Percentiles rank a stretch among this genome's conserved stretches.
phyloP scores from a whole-genome alignment of 768 basidiomycete species.

The Terana coerulea region DNA sequence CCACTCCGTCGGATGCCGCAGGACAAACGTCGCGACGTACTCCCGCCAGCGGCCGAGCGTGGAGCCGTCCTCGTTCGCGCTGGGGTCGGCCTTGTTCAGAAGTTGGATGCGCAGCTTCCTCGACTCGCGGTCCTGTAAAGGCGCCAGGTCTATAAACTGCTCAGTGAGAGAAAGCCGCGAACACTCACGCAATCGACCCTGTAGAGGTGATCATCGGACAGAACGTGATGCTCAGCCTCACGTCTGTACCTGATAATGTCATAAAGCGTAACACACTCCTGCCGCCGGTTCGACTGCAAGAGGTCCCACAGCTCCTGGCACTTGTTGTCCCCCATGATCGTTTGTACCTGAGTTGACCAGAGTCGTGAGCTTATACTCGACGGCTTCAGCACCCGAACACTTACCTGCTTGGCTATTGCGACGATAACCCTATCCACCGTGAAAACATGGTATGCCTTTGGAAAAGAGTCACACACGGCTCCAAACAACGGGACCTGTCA shows the following conservation, averaged over 20 bases:
- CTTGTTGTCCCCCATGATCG: conserved; percentile 76
- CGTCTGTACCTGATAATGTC: conserved; percentile 76
- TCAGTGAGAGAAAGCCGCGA: background rate
- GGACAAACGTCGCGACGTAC: conserved; percentile 71
- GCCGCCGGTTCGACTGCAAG: conserved; percentile 59
- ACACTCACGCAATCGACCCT: conserved; percentile 73
- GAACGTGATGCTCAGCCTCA: conserved; percentile 73
- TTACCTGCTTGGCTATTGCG: conserved; percentile 88
- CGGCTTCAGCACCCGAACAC: conserved; percentile 14
- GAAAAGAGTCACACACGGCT: conserved; percentile 6
- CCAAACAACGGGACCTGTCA: background rate
- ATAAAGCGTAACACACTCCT: conserved; percentile 50
- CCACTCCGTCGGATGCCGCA: conserved; percentile 73
- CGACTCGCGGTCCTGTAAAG: conserved; percentile 47
- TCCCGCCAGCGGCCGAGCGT: conserved; percentile 61
- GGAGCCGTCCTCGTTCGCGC: conserved; percentile 46
- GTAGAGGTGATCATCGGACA: conserved; percentile 74
- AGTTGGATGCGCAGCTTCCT: conserved; percentile 60
- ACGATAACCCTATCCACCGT: conserved; percentile 92
- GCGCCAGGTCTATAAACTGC: conserved; percentile 2
- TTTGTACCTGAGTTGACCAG: conserved; percentile 65
- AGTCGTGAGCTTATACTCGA: background rate
- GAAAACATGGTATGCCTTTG: conserved; percentile 85
- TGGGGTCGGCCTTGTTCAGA: conserved; percentile 60
- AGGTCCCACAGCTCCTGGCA: conserved; percentile 83